phyloP scores from a whole-genome alignment of 345 rosid genomes.

The Mercurialis annua region DNA sequence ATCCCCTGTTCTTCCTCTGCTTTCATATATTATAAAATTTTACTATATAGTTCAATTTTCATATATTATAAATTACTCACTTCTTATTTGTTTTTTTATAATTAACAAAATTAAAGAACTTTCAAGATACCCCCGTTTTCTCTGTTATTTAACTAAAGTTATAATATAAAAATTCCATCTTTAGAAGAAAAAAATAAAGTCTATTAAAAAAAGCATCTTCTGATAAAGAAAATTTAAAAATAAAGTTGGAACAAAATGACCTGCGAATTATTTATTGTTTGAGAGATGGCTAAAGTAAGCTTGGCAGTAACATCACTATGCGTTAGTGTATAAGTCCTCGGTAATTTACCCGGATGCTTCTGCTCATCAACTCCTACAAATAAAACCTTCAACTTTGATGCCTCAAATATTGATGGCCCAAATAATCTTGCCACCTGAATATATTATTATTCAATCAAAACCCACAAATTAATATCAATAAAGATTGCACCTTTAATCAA shows the following conservation, averaged over 20 bases:
- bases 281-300: conserved; percentile 82
- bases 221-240: not conserved
- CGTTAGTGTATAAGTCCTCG: conserved; percentile 92
- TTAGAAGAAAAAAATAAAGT: not conserved
- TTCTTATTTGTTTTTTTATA: not conserved
- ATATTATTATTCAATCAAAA: conserved; percentile 21
- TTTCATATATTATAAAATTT: not conserved
- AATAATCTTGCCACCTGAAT: conserved; percentile 87
- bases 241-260: conserved; percentile 24
- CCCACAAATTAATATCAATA: conserved; percentile 14
- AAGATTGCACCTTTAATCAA: not conserved
- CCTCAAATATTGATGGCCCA: conserved; percentile 94
- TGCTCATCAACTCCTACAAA: conserved; percentile 84
- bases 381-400: conserved; percentile 83
- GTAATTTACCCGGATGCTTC: conserved; percentile 85
- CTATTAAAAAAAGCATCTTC: not conserved
- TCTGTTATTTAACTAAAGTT: not conserved
- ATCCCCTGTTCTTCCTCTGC: not conserved
- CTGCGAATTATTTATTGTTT: conserved; percentile 90
- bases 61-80: not conserved
- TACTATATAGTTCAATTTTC: not conserved
- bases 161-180: not conserved
- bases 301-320: conserved; percentile 86
- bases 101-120: not conserved
- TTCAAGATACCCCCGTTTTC: conserved; percentile 11